phyloP scores from a whole-genome alignment of 371 early-diverging fungal genomes.

The Actinomortierella ambigua region DNA sequence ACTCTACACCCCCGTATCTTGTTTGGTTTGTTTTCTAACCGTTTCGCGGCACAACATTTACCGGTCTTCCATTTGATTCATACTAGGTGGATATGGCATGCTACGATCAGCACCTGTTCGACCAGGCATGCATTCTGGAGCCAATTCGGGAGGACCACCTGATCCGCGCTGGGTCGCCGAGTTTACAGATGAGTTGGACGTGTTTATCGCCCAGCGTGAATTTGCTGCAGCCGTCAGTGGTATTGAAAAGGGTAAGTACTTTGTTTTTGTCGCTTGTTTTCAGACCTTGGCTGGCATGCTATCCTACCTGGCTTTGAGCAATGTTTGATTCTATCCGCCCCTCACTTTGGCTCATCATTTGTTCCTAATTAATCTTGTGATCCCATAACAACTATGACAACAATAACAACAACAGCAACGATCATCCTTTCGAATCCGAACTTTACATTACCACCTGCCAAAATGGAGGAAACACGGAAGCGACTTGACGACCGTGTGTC shows the following conservation, averaged over 20 bases:
- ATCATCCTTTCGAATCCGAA: slow-evolving; percentile 49
- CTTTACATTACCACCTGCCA: slow-evolving; percentile 48
- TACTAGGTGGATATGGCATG: too few species aligned
- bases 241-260: slow-evolving; percentile 67
- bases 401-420: slow-evolving; percentile 24
- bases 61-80: too few species aligned
- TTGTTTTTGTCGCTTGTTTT: background rate
- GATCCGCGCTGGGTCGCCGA: slow-evolving; percentile 73
- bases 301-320: background rate
- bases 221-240: slow-evolving; percentile 79
- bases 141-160: slow-evolving; percentile 33
- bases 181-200: slow-evolving; percentile 85
- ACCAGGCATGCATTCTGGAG: background rate
- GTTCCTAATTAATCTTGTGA: background rate
- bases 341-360: background rate
- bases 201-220: slow-evolving; percentile 86
- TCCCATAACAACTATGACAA: too few species aligned
- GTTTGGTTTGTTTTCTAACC: too few species aligned
- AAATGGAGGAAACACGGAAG: slow-evolving; percentile 54
- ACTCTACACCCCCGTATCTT: too few species aligned
- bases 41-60: too few species aligned
- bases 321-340: background rate
- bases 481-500: slow-evolving; percentile 70
- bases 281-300: background rate
- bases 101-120: slow-evolving; percentile 1